phyloP scores from a whole-genome alignment of 1,284 basidiomycete species.

The Tremellales sp. region DNA sequence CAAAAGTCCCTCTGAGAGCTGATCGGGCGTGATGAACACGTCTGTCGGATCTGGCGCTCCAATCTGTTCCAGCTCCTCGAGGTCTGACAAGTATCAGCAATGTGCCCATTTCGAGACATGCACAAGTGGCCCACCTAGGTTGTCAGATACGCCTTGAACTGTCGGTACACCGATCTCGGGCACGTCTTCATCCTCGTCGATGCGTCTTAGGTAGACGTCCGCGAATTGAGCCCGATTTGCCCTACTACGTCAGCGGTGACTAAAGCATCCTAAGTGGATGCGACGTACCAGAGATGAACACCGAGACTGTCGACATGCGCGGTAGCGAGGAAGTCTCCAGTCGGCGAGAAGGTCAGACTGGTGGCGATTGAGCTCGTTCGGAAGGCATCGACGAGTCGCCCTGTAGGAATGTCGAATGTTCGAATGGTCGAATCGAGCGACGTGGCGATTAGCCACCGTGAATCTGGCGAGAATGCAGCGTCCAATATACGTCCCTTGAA shows the following conservation, averaged over 20 bases:
- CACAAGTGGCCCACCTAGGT: conserved; percentile 36
- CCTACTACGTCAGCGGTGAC: conserved; percentile 51
- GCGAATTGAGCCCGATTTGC: conserved; percentile 92
- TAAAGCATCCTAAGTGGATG: not conserved
- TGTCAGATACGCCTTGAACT: conserved; percentile 72
- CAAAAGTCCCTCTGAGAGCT: conserved; percentile 77
- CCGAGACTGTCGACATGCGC: conserved; percentile 91
- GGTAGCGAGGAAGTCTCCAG: conserved; percentile 93
- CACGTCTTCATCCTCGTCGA: conserved; percentile 67
- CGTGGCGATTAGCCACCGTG: conserved; percentile 83
- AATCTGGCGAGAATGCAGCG: conserved; percentile 87
- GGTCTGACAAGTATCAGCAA: conserved; percentile 51
- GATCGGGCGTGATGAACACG: conserved; percentile 76
- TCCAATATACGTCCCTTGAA: conserved; percentile 78
- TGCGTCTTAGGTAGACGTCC: conserved; percentile 74
- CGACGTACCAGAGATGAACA: conserved; percentile 75
- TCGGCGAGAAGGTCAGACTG: conserved; percentile 86
- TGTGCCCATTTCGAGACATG: not conserved
- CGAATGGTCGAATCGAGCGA: conserved; percentile 89
- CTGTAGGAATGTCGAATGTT: conserved; percentile 94
- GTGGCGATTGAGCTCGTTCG: conserved; percentile 84
- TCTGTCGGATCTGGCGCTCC: conserved; percentile 59
- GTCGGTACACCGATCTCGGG: conserved; percentile 69
- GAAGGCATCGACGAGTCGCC: conserved; percentile 88
- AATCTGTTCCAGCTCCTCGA: conserved; percentile 61